phyloP scores from a whole-genome alignment of 1,284 basidiomycete genomes.

The Sanghuangporus baumii region DNA sequence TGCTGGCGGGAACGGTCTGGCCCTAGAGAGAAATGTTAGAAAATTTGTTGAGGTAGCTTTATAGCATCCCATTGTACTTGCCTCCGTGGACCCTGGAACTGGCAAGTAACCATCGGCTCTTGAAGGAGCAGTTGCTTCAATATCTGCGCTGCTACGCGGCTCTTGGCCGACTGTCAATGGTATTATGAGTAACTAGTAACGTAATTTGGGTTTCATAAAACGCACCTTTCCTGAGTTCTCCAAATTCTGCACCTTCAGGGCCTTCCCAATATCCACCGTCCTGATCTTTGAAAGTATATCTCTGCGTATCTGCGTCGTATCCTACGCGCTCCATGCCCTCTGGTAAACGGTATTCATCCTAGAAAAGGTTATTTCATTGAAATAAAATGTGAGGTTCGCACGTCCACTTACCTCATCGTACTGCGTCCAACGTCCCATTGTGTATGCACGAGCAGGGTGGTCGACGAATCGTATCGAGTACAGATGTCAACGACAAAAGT shows the following conservation, averaged over 20 bases:
- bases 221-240: conserved; percentile 32
- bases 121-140: conserved; percentile 46
- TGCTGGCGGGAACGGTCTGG: conserved; percentile 17
- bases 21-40: conserved; percentile 9
- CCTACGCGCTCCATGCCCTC: conserved; percentile 39
- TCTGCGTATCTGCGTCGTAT: conserved; percentile 37
- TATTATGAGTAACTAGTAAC: not conserved
- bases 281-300: conserved; percentile 31
- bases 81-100: conserved; percentile 42
- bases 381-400: not conserved
- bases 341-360: conserved; percentile 38
- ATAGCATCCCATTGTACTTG: conserved; percentile 29
- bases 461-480: not conserved
- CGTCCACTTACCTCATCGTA: conserved; percentile 15
- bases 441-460: not conserved
- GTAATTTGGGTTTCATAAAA: conserved; percentile 3
- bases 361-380: not conserved
- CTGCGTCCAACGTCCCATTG: conserved; percentile 18
- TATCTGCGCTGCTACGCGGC: conserved; percentile 36
- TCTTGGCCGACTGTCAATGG: conserved; percentile 18
- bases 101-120: conserved; percentile 51
- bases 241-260: conserved; percentile 30
- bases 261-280: conserved; percentile 34
- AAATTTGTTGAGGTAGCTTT: not conserved
- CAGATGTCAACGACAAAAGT: not conserved